Percentiles rank a stretch among this genome's conserved stretches.
Conservation (phyloP, 805 yeast genomes). For the Wilhelminamyces savonicus region DNA sequence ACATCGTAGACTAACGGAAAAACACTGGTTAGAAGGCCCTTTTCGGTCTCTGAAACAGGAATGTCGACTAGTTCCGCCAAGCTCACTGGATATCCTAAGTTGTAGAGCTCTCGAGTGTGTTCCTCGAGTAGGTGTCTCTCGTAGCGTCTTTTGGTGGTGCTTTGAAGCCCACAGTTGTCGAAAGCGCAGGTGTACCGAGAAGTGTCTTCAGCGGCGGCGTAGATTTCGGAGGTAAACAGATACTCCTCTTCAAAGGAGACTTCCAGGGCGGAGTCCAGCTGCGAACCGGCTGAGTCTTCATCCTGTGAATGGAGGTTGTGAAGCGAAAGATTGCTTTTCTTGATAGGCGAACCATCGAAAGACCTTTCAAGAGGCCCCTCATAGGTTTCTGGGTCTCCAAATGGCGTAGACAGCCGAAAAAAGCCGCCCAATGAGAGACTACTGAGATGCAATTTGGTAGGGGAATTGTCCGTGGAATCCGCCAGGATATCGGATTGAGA, state of each 20-base stretch:
- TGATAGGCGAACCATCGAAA: too few relatives aligned
- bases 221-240: constrained; percentile 12
- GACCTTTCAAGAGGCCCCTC: too few relatives aligned
- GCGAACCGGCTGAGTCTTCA: too few relatives aligned
- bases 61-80: too few relatives aligned
- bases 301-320: too few relatives aligned
- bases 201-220: background rate
- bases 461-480: too few relatives aligned
- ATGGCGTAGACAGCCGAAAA: too few relatives aligned
- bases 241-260: constrained; percentile 22
- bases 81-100: constrained; percentile 23
- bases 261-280: too few relatives aligned
- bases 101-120: constrained; percentile 11
- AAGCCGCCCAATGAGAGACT: too few relatives aligned
- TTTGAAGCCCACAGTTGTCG: constrained; percentile 18
- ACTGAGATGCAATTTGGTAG: too few relatives aligned
- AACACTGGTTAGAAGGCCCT: background rate
- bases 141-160: constrained; percentile 20
- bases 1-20: constrained; percentile 18
- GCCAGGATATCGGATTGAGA: too few relatives aligned
- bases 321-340: constrained; percentile 2
- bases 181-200: constrained; percentile 19
- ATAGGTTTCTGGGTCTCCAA: too few relatives aligned
- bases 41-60: background rate
- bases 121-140: constrained; percentile 17